A percentile compares a stretch with the other conserved stretches of the same genome.
phyloP scores from a whole-genome alignment of 805 yeast genomes.

The Suhomyces vadensis region DNA sequence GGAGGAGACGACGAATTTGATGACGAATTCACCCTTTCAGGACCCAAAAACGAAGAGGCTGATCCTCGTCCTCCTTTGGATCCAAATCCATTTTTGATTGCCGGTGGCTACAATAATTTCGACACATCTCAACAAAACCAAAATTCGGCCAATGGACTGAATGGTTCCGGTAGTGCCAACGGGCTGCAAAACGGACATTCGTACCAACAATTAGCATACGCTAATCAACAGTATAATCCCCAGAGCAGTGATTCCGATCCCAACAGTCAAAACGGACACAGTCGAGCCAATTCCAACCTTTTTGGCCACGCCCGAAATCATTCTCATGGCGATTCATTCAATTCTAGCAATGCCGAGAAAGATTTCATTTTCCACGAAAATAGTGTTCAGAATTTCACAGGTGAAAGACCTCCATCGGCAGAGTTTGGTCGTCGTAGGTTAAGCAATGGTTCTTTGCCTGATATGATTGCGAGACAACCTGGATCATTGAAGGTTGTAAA shows the following conservation, averaged over 20 bases:
- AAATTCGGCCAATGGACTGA: neutral
- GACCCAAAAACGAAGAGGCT: conserved; percentile 25
- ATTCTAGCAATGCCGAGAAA: conserved; percentile 9
- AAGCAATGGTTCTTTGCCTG: conserved; percentile 57
- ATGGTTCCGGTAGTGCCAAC: neutral
- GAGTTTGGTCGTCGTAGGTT: conserved; percentile 50
- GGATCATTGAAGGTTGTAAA: conserved; percentile 56
- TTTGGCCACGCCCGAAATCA: conserved; percentile 5
- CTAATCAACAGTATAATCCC: conserved; percentile 3
- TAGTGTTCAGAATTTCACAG: neutral
- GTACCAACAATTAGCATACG: conserved; percentile 13
- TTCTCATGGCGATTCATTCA: conserved; percentile 8
- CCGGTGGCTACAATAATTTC: conserved; percentile 20
- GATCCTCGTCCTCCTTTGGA: conserved; percentile 9
- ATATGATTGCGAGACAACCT: conserved; percentile 44
- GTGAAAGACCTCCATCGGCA: conserved; percentile 13
- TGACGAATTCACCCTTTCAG: conserved; percentile 34
- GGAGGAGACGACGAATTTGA: conserved; percentile 25
- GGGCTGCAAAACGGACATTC: conserved; percentile 10
- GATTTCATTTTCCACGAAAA: conserved; percentile 13
- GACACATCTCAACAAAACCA: conserved; percentile 12
- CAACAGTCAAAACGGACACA: conserved; percentile 10
- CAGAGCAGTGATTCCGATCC: conserved; percentile 10
- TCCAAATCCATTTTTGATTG: conserved; percentile 26
- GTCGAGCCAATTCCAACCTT: conserved; percentile 13